Evolutionary conservation across 2,329 filamentous ascomycete genomes (phyloP).

Genomic region (Pestalotiopsis sp.): DNA sequence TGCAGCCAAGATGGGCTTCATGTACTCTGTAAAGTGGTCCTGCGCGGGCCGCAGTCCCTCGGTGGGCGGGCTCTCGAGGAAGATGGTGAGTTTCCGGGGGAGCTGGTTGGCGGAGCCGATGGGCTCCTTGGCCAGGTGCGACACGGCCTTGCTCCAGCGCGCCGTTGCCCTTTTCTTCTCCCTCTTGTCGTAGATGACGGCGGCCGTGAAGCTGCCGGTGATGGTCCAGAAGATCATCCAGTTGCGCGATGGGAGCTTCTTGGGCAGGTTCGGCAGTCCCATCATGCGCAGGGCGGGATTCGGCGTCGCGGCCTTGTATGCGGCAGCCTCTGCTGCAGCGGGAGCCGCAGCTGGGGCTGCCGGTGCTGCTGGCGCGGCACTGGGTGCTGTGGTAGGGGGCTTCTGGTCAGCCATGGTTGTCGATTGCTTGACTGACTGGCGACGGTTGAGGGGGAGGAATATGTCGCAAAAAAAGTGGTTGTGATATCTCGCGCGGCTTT

Average conservation of each 20-base stretch:
- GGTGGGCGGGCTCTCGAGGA: conserved; percentile 82
- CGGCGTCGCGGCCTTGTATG: conserved; percentile 49
- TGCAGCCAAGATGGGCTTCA: conserved; percentile 89
- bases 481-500: not conserved
- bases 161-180: conserved; percentile 84
- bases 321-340: conserved; percentile 17
- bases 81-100: conserved; percentile 83
- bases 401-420: conserved; percentile 12
- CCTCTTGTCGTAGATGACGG: conserved; percentile 88
- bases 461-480: not conserved
- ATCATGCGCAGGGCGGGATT: conserved; percentile 80
- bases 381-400: not conserved
- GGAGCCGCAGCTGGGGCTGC: conserved; percentile 6
- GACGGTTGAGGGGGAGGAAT: not conserved
- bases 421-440: not conserved
- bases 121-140: conserved; percentile 79
- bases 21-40: conserved; percentile 93
- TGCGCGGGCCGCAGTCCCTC: conserved; percentile 84
- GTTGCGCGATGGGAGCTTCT: conserved; percentile 89
- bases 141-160: conserved; percentile 85
- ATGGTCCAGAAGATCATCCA: conserved; percentile 95
- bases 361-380: conserved; percentile 3
- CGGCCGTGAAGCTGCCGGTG: conserved; percentile 75
- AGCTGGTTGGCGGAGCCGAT: conserved; percentile 70
- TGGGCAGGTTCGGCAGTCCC: conserved; percentile 81